These are phyloP conservation scores for Rosellinia necatrix DNA, from an alignment of 2,329 filamentous ascomycete species.

Conservation along the genomic window DNA sequence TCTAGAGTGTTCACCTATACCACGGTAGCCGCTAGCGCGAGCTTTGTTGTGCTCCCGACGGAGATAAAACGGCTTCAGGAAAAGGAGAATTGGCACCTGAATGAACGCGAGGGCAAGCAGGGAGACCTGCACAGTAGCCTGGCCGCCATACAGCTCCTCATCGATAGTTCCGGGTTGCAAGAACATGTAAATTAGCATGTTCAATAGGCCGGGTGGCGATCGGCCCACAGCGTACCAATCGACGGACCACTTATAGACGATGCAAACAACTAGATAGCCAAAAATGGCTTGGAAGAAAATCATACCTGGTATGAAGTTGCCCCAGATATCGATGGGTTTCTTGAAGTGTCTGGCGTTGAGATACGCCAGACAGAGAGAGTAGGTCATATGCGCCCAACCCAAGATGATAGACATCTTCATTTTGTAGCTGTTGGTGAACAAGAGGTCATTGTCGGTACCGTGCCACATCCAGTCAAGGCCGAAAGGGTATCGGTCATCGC, in stretches of 20 bases:
- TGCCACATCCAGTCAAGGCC: conserved; percentile 98
- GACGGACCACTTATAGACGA: conserved; percentile 95
- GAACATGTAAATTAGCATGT: conserved; percentile 99
- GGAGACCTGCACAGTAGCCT: conserved; percentile 74
- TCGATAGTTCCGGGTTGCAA: conserved; percentile 78
- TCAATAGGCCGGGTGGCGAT: conserved; percentile 84
- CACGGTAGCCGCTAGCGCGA: conserved; percentile 86
- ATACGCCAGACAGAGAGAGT: conserved; percentile 89
- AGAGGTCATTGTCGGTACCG: conserved; percentile 88
- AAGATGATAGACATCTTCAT: conserved; percentile 99
- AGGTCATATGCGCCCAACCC: conserved; percentile 98
- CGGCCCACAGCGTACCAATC: conserved; percentile 74
- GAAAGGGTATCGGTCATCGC: conserved; percentile 87
- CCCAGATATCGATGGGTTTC: conserved; percentile 92
- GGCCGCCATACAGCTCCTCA: conserved; percentile 77
- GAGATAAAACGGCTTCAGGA: conserved; percentile 95
- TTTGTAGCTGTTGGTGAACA: conserved; percentile 99
- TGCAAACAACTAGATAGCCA: conserved; percentile 90
- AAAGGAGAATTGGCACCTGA: conserved; percentile 88
- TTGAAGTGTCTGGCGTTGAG: conserved; percentile 96
- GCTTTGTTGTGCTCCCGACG: conserved; percentile 91
- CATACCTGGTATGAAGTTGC: conserved; percentile 97
- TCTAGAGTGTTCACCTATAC: conserved; percentile 84
- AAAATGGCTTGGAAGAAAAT: conserved; percentile 99
- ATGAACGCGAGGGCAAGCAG: conserved; percentile 80